These are phyloP conservation scores for Verticillium isaacii DNA, from an alignment of 2,329 filamentous ascomycete species.

Conservation along the genomic window DNA sequence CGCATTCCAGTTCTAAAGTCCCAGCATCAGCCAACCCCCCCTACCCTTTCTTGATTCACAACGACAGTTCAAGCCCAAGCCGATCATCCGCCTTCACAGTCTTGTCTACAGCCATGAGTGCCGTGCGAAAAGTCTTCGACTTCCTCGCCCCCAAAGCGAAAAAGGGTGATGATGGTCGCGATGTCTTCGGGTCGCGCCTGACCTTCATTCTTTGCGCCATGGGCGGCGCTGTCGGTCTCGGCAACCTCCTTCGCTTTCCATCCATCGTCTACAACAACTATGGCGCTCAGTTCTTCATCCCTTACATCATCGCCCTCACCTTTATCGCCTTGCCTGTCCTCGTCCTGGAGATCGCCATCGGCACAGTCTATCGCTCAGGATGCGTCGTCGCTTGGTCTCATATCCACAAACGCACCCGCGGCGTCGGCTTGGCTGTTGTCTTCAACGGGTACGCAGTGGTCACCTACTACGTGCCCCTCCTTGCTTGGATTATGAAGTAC, in stretches of 20 bases:
- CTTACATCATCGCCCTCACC: slow-evolving; percentile 45
- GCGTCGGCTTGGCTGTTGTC: slow-evolving; percentile 44
- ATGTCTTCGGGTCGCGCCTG: slow-evolving; percentile 41
- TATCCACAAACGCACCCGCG: slow-evolving; percentile 42
- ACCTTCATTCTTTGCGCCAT: slow-evolving; percentile 44
- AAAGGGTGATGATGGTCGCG: slow-evolving; percentile 22
- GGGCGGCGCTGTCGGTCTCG: slow-evolving; percentile 49
- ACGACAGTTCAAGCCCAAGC: neutral
- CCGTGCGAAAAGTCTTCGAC: slow-evolving; percentile 8
- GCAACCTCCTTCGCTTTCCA: slow-evolving; percentile 49
- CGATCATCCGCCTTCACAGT: neutral
- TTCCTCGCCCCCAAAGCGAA: slow-evolving; percentile 16
- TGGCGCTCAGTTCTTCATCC: slow-evolving; percentile 53
- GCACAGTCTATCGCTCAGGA: slow-evolving; percentile 53
- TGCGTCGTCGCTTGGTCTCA: slow-evolving; percentile 46
- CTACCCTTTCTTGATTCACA: neutral
- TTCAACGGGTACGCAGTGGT: slow-evolving; percentile 47
- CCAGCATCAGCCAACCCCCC: neutral
- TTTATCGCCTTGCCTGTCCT: slow-evolving; percentile 48
- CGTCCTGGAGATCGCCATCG: slow-evolving; percentile 58
- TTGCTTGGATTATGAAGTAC: slow-evolving; percentile 52
- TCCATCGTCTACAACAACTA: slow-evolving; percentile 53
- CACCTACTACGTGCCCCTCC: slow-evolving; percentile 49
- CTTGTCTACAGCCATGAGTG: neutral
- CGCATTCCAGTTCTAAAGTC: neutral